A percentile compares a stretch with the other conserved stretches of the same genome.
phyloP scores from a whole-genome alignment of 371 early-diverging fungal genomes.

The Cokeromyces recurvatus region DNA sequence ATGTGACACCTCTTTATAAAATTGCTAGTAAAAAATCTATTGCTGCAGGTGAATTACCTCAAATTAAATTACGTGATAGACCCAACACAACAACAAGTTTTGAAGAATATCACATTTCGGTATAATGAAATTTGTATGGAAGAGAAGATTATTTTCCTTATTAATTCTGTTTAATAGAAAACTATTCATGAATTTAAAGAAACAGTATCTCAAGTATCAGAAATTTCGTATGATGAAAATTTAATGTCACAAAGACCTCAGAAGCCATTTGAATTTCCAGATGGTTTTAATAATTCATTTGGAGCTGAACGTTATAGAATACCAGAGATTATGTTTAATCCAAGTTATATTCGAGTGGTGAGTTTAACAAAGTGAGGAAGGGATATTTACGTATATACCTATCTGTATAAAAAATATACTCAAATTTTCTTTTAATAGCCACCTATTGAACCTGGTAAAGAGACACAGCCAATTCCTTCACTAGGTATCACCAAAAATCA shows the following conservation, averaged over 20 bases:
- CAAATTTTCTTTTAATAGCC: constrained; percentile 3
- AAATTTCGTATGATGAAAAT: constrained; percentile 59
- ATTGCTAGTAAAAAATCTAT: constrained; percentile 72
- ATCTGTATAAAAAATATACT: no score
- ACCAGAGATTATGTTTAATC: constrained; percentile 79
- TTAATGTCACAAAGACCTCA: constrained; percentile 54
- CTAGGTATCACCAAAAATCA: constrained; percentile 29
- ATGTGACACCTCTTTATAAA: constrained; percentile 83
- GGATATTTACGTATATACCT: no score
- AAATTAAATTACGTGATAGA: constrained; percentile 48
- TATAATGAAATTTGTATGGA: constrained; percentile 10
- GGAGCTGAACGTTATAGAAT: constrained; percentile 75
- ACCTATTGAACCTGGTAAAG: constrained; percentile 15
- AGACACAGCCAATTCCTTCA: constrained; percentile 20
- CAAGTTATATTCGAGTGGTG: constrained; percentile 7
- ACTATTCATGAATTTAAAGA: constrained; percentile 91
- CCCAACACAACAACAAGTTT: constrained; percentile 63
- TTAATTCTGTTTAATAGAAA: constrained; percentile 26
- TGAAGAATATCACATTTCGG: constrained; percentile 63
- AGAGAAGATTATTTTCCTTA: background rate
- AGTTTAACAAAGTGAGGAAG: no score
- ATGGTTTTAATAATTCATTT: constrained; percentile 86
- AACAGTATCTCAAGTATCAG: constrained; percentile 83
- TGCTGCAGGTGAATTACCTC: constrained; percentile 63
- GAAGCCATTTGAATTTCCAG: constrained; percentile 91